These are phyloP conservation scores for Babesia sp. DNA, from an alignment of 169 alveolate species.

Conservation along the genomic window DNA sequence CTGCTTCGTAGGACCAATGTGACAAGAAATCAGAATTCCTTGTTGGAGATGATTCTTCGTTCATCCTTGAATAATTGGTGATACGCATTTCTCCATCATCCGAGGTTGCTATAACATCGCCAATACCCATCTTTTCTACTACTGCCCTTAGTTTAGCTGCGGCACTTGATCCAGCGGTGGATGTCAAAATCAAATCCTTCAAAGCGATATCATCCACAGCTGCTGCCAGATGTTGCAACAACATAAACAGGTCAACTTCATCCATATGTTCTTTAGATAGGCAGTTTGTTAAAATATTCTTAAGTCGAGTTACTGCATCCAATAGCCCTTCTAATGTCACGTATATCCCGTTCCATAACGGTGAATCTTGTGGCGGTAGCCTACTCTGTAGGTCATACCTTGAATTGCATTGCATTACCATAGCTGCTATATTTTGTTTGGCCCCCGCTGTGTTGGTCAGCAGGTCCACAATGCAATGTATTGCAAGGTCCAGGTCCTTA, in stretches of 20 bases:
- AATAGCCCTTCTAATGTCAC: conserved; percentile 25
- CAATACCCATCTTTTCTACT: conserved; percentile 18
- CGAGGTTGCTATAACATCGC: conserved; percentile 1
- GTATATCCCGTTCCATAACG: conserved; percentile 51
- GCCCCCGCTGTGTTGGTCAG: conserved; percentile 18
- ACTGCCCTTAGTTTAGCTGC: not conserved
- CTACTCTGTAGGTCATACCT: conserved; percentile 15
- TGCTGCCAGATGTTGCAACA: conserved; percentile 22
- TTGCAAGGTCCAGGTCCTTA: conserved; percentile 46
- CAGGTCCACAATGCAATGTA: conserved; percentile 47
- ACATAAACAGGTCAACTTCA: conserved; percentile 33
- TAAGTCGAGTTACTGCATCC: conserved; percentile 15
- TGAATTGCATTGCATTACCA: conserved; percentile 22
- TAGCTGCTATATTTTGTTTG: conserved; percentile 23
- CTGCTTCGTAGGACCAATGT: not conserved
- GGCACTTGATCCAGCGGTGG: not conserved
- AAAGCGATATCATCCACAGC: conserved; percentile 16
- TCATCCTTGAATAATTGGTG: conserved; percentile 7
- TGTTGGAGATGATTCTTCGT: not conserved
- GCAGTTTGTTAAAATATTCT: not conserved
- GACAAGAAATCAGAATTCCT: not conserved
- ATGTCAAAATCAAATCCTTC: not conserved
- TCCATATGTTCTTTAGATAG: conserved; percentile 4
- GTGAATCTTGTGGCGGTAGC: conserved; percentile 60
- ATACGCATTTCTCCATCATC: conserved; percentile 14